Base-by-base conservation (phyloP, 495 filamentous ascomycete species). In the Trichoderma erinaceum region DNA sequence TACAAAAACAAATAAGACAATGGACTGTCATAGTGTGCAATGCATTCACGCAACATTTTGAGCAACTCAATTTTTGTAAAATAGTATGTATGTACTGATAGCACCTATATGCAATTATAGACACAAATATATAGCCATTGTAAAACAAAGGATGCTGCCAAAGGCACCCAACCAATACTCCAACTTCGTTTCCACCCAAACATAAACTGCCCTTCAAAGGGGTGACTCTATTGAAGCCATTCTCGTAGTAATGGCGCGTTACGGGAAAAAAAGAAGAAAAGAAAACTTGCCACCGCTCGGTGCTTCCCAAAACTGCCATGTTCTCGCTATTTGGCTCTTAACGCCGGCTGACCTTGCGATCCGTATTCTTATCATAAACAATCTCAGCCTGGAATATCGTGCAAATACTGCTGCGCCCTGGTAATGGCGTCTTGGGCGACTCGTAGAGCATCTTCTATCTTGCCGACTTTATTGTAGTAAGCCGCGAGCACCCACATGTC, bases 401-500 rank as follows among this genome's bases (percentile, higher is more conserved):
- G 21, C 1, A 66, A 23, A 50, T 66, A 66, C n/a, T 32, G 41
- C 15, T 44, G 27, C 41, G 65, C 65, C 23, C 65, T 46, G 7
- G 41, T 32, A 1, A 66, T 66, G 65, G 65, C 65, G 11, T 66
- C 65, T 48, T 66, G 41, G 21, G 43, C 44, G 41, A 66, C 65
- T 10, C 50, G 41, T 7, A 32, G 18, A 25, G 65, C 65, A 10
- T 66, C 23, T 4, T 32, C 65, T 27, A 32, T 10, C 43, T 41
- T 46, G 21, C 65, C 65, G n/a, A 46, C 44, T 32, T 46, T 43
- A 0, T 48, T 15, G 29, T 46, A 66, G 65, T 66, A 46, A 2
- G 27, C 65, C 23, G 65, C 65, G n/a, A 66, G 65, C 38, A 66
- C 65, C 65, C 65, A 66, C 65, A 66, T 66, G 27, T 66, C 65